Base-by-base conservation (phyloP, 768 basidiomycete species). In the Phylloporus arenicola region DNA sequence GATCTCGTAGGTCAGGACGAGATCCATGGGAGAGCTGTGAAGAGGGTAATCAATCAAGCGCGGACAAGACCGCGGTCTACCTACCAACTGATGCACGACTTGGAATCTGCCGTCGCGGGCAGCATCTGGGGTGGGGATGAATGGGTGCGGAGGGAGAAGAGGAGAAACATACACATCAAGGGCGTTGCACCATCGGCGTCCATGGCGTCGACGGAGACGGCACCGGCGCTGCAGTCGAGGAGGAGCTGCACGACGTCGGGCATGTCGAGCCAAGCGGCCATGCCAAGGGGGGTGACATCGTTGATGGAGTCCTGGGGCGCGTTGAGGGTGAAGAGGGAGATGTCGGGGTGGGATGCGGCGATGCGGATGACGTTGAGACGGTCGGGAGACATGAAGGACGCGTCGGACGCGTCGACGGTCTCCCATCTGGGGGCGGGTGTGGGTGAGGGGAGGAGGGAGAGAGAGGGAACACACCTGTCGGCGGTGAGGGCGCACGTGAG, bases 231-330 rank as follows among this genome's bases (percentile, higher is more conserved):
- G 25, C 72, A 76, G 41, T 86, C 80, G 22, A 90, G 75, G n/a
- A 90, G 69, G 37, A 81, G 58, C 48, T 72, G 72, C n/a, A 90
- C 84, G 22, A 72, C 75, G 14, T 77, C 68, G 11, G 78, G 77
- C 64, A 78, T 70, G 57, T 88, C 82, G 17, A 89, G 74, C 86
- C 86, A 90, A 1, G 87, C 81, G 7, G 87, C 85, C 74, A 88
- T 81, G 4, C 85, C 83, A 14, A 91, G 76, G 11, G 87, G 86
- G 1, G 86, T 84, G 8, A 87, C 85, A 30, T 86, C 86, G 47
- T 80, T 81, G 72, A 84, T 80, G 2, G 80, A 77, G 52, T 72
- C 70, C 46, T 84, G 83, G 0, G 87, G 83, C n/a, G 83, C 80
- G 63, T 91, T 90, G 37, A 91, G 70, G 16, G 84, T 82, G 61